Conservation (phyloP, 352 stramenopile genomes). For the Achlya hypogyna region DNA sequence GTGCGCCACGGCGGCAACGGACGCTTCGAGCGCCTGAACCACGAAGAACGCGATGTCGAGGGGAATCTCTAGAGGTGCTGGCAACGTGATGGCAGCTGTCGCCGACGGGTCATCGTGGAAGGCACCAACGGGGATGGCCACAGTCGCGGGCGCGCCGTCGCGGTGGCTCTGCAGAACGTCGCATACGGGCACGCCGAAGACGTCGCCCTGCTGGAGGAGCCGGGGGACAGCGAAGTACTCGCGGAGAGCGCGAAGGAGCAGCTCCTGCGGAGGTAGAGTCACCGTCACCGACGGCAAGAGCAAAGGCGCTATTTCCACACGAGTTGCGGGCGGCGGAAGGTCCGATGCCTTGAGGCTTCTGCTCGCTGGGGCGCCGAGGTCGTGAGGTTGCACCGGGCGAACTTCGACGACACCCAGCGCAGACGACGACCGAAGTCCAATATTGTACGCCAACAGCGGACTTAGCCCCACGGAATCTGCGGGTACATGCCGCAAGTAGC, state of each 20-base stretch:
- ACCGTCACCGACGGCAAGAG: neutral
- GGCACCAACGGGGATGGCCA: conserved; percentile 26
- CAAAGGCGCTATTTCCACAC: conserved; percentile 13
- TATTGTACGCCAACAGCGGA: conserved; percentile 6
- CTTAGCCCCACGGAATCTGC: conserved; percentile 4
- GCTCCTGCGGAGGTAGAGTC: neutral
- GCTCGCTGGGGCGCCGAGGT: neutral
- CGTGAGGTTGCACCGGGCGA: neutral
- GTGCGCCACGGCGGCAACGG: conserved; percentile 27
- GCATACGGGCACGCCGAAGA: conserved; percentile 48
- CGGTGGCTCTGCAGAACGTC: conserved; percentile 21
- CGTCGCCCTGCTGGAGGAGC: conserved; percentile 54
- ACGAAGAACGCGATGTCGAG: conserved; percentile 74
- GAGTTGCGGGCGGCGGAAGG: neutral
- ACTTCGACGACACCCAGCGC: neutral
- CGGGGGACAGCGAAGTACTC: conserved; percentile 43
- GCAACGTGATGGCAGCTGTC: neutral
- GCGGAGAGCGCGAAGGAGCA: conserved; percentile 46
- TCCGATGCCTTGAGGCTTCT: neutral
- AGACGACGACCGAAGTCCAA: neutral
- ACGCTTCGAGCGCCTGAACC: conserved; percentile 43
- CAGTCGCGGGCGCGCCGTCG: neutral
- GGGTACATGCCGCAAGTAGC: neutral
- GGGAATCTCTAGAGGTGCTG: conserved; percentile 28
- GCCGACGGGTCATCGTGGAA: neutral